Conservation (phyloP, 176 grass and related monocot genomes). For the Phoenix roebelenii region DNA sequence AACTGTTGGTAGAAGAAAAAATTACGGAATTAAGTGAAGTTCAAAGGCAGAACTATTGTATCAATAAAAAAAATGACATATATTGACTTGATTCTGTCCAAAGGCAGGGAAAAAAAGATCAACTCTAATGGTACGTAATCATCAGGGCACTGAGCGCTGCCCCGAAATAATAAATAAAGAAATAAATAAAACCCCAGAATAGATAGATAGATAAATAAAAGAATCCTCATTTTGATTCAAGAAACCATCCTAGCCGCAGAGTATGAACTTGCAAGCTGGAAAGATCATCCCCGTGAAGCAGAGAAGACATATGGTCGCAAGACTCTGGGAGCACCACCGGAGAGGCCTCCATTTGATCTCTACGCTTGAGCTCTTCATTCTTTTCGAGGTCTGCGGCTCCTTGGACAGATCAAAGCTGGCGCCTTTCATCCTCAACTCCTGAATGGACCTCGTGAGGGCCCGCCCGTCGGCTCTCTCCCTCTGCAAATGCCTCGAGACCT, state of each 20-base stretch:
- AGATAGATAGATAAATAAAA: neutral
- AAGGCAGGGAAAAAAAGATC: no score
- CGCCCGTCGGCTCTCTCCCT: slow-evolving; percentile 54
- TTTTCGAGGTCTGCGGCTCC: slow-evolving; percentile 57
- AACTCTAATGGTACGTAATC: no score
- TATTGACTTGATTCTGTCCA: no score
- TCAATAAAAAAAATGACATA: no score
- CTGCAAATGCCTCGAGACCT: slow-evolving; percentile 33
- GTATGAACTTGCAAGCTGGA: slow-evolving; percentile 46
- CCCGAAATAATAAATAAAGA: no score
- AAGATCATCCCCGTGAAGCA: slow-evolving; percentile 39
- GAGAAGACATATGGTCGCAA: slow-evolving; percentile 56
- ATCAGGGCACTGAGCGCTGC: no score
- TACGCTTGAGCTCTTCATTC: slow-evolving; percentile 71
- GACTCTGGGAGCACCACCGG: slow-evolving; percentile 55
- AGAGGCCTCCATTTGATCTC: slow-evolving; percentile 32
- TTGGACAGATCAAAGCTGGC: slow-evolving; percentile 61
- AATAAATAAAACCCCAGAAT: neutral
- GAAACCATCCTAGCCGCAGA: slow-evolving; percentile 32
- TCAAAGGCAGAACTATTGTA: no score
- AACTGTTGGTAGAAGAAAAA: no score
- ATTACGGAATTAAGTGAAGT: no score
- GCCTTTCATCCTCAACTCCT: slow-evolving; percentile 39
- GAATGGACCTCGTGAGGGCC: slow-evolving; percentile 50
- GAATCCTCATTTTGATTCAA: no score